Base-by-base conservation (phyloP, 805 yeast species). In the Candida insectorum region DNA sequence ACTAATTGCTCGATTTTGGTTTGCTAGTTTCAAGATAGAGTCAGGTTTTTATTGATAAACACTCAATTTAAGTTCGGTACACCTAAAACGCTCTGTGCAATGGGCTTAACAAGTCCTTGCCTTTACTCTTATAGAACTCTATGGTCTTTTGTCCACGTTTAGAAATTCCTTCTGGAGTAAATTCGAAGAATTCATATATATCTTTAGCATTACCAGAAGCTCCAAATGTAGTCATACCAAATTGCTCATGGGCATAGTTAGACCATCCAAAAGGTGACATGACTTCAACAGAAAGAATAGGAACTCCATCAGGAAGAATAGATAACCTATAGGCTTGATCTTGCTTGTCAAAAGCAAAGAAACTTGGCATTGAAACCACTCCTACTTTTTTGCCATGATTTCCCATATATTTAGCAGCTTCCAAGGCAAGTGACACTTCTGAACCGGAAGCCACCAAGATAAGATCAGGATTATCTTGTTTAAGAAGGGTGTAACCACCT, bases 171-270 rank as follows among this genome's bases (percentile, higher is more conserved):
- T 86, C 96, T 44, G 91, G 82, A 36, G 95, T 88, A 75, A 93
- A 93, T 48, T 77, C 96, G 52, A 91, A 85, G 71, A 56, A 69
- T 66, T 85, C 77, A 81, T 80, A 93, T 43, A 91, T 75, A 44
- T 84, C 86, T 39, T 68, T 65, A 58, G 82, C 93, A 62, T 85
- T 84, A 62, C 95, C 98, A 41, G 97, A 88, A 43, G 89, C 93
- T 77, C 98, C 98, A 60, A 93, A 93, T 71, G 86, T 79, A 78
- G 87, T 79, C 58, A 93, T 74, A 69, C 97, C 96, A 55, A 91
- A 86, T 65, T 88, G 95, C 73, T 85, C 94, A 71, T 93, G 98
- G 40, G 97, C 78, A 74, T 88, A 93, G 67, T 81, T 85, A 53
- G 81, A 72, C 98, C 98, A 93, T 39, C 96, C 96, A 52, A 75